Evolutionary conservation across 202 grass and related monocot species (phyloP).

Genomic region (Panicum hallii): DNA sequence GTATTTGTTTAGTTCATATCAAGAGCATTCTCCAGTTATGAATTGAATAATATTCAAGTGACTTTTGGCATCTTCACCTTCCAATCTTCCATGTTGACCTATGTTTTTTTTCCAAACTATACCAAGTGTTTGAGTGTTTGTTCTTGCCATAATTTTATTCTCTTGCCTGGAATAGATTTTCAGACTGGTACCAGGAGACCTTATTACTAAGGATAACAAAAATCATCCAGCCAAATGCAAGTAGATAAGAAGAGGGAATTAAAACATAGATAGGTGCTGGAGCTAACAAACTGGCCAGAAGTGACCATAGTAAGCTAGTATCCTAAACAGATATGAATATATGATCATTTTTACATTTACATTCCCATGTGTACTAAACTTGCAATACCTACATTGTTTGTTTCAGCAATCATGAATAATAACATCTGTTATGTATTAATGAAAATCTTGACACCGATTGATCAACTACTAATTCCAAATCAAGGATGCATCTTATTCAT

Average conservation of each 20-base stretch:
- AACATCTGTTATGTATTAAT: slow-evolving; percentile 2
- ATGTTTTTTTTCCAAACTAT: neutral
- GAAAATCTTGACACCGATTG: neutral
- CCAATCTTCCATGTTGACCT: neutral
- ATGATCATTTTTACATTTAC: neutral
- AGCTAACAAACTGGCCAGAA: neutral
- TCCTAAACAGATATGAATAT: neutral
- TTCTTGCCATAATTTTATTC: neutral
- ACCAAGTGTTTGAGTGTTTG: neutral
- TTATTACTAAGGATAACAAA: neutral
- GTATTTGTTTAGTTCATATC: slow-evolving; percentile 18
- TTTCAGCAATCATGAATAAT: neutral
- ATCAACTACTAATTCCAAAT: neutral
- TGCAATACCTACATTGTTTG: neutral
- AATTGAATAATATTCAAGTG: neutral
- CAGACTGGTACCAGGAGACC: neutral
- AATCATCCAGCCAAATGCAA: neutral
- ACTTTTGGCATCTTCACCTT: slow-evolving; percentile 1
- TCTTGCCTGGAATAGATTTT: neutral
- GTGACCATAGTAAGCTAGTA: neutral
- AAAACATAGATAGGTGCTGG: neutral
- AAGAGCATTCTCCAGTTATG: neutral
- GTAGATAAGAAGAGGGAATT: slow-evolving; percentile 1
- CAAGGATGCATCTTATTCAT: neutral
- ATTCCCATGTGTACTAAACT: neutral